Conservation (phyloP, 2,329 filamentous ascomycete species). For the Fusarium drepaniforme region DNA sequence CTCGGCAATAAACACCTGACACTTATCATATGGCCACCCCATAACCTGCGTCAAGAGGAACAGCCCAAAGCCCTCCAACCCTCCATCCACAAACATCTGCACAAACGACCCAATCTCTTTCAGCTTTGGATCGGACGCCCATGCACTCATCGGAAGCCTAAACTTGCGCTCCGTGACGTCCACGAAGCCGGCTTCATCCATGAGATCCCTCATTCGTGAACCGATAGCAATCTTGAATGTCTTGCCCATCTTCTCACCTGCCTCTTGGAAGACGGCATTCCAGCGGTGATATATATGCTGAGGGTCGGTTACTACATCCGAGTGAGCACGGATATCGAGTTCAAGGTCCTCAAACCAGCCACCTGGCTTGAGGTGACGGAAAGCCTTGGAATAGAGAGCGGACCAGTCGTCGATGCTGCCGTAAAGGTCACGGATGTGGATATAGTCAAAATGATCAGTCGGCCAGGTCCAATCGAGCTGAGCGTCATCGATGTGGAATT, state of each 20-base stretch:
- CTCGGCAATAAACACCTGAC: constrained; percentile 26
- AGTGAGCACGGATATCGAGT: constrained; percentile 26
- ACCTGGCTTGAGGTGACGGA: constrained; percentile 22
- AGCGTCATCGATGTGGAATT: not conserved
- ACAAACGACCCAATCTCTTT: constrained; percentile 30
- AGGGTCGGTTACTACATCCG: constrained; percentile 22
- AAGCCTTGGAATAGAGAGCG: constrained; percentile 19
- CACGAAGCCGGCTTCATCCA: constrained; percentile 20
- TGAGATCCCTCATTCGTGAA: constrained; percentile 27
- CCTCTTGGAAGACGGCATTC: constrained; percentile 28
- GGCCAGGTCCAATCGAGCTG: constrained; percentile 25
- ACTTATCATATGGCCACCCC: constrained; percentile 23
- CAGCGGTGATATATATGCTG: constrained; percentile 26
- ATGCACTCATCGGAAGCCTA: constrained; percentile 24
- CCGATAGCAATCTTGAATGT: constrained; percentile 31
- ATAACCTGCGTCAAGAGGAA: constrained; percentile 24
- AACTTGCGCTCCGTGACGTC: constrained; percentile 26
- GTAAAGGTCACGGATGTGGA: constrained; percentile 28
- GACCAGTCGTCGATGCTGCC: constrained; percentile 26
- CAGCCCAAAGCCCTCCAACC: constrained; percentile 20
- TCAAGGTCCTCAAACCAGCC: constrained; percentile 29
- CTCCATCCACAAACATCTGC: constrained; percentile 24
- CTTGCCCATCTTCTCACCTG: constrained; percentile 28
- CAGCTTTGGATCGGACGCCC: constrained; percentile 21
- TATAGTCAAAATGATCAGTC: constrained; percentile 25